phyloP scores from a whole-genome alignment of 2,329 filamentous ascomycete species.

The Chaetomiaceae sp. region DNA sequence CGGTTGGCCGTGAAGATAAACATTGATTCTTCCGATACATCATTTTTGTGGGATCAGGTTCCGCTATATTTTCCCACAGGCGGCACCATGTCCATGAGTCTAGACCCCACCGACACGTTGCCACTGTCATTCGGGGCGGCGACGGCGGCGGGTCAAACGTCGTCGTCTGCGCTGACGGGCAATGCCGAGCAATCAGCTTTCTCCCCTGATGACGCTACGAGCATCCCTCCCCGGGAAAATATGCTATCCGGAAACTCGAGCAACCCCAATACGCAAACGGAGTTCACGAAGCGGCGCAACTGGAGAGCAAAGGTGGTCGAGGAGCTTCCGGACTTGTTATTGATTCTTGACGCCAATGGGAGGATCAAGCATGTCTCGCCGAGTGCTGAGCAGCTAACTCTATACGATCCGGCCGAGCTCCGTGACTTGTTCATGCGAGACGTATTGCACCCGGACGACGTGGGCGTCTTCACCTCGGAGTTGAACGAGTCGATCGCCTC shows the following conservation, averaged over 20 bases:
- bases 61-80: constrained; percentile 37
- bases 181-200: constrained; percentile 16
- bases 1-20: constrained; percentile 25
- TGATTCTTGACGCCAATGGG: constrained; percentile 81
- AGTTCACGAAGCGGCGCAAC: constrained; percentile 60
- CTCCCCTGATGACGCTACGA: constrained; percentile 19
- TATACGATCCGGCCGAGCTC: constrained; percentile 67
- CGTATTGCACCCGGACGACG: constrained; percentile 81
- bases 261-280: constrained; percentile 44
- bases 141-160: constrained; percentile 17
- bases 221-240: constrained; percentile 20
- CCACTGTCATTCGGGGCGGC: constrained; percentile 27
- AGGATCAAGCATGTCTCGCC: constrained; percentile 83
- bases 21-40: constrained; percentile 36
- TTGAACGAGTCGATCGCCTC: constrained; percentile 85
- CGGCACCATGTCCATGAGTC: constrained; percentile 39
- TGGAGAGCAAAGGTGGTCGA: constrained; percentile 89
- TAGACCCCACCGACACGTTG: constrained; percentile 37
- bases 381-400: constrained; percentile 68
- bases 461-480: constrained; percentile 75
- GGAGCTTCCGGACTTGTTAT: constrained; percentile 82
- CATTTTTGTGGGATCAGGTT: constrained; percentile 42
- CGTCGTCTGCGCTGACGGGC: constrained; percentile 2
- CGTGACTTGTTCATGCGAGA: constrained; percentile 73
- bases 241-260: constrained; percentile 16